These are phyloP conservation scores for Metarhizium rileyi DNA, from an alignment of 2,329 filamentous ascomycete species.

Conservation along the genomic window DNA sequence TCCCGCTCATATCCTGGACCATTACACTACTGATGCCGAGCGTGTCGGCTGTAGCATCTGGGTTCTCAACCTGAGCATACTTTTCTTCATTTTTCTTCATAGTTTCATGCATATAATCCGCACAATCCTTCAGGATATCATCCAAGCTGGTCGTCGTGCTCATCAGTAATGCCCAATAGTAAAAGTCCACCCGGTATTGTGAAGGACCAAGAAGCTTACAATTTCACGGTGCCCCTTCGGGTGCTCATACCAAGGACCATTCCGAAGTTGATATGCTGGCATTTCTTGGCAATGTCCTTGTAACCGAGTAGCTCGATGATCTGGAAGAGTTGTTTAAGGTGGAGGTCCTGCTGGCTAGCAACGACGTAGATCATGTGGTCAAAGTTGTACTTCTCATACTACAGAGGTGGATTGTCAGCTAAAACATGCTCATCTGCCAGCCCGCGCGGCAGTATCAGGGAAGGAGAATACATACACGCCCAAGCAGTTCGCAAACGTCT, in stretches of 20 bases:
- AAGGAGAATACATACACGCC: conserved; percentile 30
- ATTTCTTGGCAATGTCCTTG: conserved; percentile 56
- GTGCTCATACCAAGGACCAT: conserved; percentile 63
- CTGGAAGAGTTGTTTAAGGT: conserved; percentile 62
- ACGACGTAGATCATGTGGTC: conserved; percentile 77
- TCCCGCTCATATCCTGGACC: conserved; percentile 96
- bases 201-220: conserved; percentile 21
- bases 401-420: background rate
- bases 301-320: conserved; percentile 64
- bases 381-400: conserved; percentile 50
- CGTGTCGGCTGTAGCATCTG: conserved; percentile 71
- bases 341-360: conserved; percentile 60
- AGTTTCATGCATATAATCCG: conserved; percentile 94
- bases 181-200: conserved; percentile 5
- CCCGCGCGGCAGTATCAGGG: no score
- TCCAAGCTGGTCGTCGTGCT: conserved; percentile 4
- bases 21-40: conserved; percentile 92
- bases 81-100: conserved; percentile 88
- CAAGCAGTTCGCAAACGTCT: conserved; percentile 65
- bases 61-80: conserved; percentile 82
- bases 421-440: background rate
- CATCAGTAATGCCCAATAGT: background rate
- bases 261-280: conserved; percentile 69
- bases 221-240: conserved; percentile 65
- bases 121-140: conserved; percentile 47